Percentiles rank a stretch among this genome's conserved stretches.
Conservation (phyloP, 2,329 filamentous ascomycete species). For the Parastagonospora avenae region DNA sequence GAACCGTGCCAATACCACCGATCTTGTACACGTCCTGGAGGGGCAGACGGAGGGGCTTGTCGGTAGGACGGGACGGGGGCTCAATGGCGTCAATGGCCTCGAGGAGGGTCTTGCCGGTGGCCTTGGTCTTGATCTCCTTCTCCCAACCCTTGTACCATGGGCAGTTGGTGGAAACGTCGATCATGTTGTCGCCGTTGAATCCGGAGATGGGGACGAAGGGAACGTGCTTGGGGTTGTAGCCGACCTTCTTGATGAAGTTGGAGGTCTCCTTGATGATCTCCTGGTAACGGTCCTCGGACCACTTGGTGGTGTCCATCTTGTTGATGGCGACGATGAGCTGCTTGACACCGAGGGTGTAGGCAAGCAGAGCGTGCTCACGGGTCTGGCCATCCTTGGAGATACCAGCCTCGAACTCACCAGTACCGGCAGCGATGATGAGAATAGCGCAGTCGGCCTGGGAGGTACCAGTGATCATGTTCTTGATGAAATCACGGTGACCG, state of each 20-base stretch:
- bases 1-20: constrained; percentile 99
- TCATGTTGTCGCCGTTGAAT: constrained; percentile 99
- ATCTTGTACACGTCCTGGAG: constrained; percentile 99
- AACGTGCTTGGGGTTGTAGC: constrained; percentile 99
- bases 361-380: constrained; percentile 99
- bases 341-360: constrained; percentile 99
- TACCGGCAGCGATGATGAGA: constrained; percentile 99
- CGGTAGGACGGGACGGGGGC: constrained; percentile 86
- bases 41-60: constrained; percentile 99
- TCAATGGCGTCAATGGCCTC: constrained; percentile 99
- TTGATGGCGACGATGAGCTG: constrained; percentile 99
- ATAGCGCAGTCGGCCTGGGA: constrained; percentile 99
- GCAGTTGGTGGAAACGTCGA: constrained; percentile 85
- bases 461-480: constrained; percentile 99
- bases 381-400: constrained; percentile 99
- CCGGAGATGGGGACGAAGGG: constrained; percentile 99
- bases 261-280: constrained; percentile 99
- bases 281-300: constrained; percentile 93
- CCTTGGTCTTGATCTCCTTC: constrained; percentile 95
- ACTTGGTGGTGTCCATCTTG: constrained; percentile 99
- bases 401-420: constrained; percentile 99
- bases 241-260: constrained; percentile 99
- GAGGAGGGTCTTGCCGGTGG: constrained; percentile 94
- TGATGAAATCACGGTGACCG: constrained; percentile 99
- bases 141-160: constrained; percentile 99